Evolutionary conservation across 345 rosid species (phyloP).

Genomic region (Brassica cretica): DNA sequence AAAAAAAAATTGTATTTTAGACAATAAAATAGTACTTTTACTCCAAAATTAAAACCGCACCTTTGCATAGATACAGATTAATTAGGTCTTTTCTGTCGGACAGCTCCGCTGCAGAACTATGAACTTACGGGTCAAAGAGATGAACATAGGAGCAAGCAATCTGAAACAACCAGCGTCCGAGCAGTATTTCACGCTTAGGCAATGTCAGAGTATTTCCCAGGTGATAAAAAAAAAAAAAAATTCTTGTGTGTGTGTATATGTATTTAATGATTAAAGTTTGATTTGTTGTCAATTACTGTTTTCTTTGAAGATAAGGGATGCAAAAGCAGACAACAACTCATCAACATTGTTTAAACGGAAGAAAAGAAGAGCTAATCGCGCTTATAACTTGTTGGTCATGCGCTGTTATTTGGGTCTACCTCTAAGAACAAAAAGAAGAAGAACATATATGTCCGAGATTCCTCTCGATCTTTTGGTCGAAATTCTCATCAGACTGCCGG

Average conservation of each 20-base stretch:
- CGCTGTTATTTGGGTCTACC: neutral
- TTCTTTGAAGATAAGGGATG: slow-evolving; percentile 63
- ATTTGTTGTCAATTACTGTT: neutral
- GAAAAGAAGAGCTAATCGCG: slow-evolving; percentile 31
- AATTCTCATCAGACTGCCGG: neutral
- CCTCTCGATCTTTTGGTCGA: neutral
- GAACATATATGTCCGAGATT: neutral
- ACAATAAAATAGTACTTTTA: too few relatives aligned
- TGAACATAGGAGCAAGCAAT: slow-evolving; percentile 56
- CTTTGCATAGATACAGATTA: too few relatives aligned
- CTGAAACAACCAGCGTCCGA: slow-evolving; percentile 52
- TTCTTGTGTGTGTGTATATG: neutral
- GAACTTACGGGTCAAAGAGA: too few relatives aligned
- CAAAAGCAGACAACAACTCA: slow-evolving; percentile 46
- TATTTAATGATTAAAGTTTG: neutral
- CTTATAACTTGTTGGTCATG: neutral
- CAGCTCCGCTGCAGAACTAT: too few relatives aligned
- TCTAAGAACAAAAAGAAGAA: neutral
- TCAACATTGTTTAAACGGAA: slow-evolving; percentile 43
- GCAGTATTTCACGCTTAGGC: slow-evolving; percentile 48
- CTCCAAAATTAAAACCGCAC: too few relatives aligned
- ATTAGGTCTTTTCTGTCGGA: too few relatives aligned
- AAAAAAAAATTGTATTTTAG: too few relatives aligned
- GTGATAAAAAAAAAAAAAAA: slow-evolving; percentile 55
- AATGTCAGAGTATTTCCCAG: slow-evolving; percentile 67